Evolutionary conservation across 257 asterid species (phyloP), one percentile per base, ranked within the genome.

Genomic region (Nicotiana benthamiana): DNA sequence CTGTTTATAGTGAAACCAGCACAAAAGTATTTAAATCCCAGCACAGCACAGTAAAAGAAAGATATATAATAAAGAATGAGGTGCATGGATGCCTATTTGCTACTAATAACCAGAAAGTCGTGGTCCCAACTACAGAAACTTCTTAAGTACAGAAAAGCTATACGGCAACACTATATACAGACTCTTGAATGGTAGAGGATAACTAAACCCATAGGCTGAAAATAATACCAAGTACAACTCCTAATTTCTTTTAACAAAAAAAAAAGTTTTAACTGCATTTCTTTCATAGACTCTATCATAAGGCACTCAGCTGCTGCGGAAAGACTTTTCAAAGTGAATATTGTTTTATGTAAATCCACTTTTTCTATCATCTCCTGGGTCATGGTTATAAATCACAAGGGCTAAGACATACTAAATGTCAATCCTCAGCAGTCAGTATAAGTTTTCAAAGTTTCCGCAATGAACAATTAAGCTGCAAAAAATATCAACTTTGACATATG

Each of bases 1-100:
- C 99, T 95, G 89, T 90, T 74, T 48, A 22, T 86, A 36, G 81
- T 74, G 11, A 20, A 34, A 32, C 76, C 24, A 51, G 67, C 27
- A 12, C 53, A 52, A 52, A 64, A 53, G 0, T 3, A 57, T 65
- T 24, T 5, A 9, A 79, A 34, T 76, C 43, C 74, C n/a, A 66
- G 56, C 59, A 27, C 62, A 57, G 11, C 9, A 59, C 40, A 40
- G 62, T 70, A 78, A 27, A 61, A 66, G 43, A 5, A 51, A 40
- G 20, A 79, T 46, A 56, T 51, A 9, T 32, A 20, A 70, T 56
- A 34, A 57, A 26, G 48, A 82, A 52, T 32, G 30, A 79, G 51
- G 66, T 22, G 62, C 34, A 16, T 56, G 75, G 26, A 46, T 34
- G 79, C 53, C 65, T 26, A 46, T 46, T 62, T 63, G 53, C 66